Conservation (phyloP, 2,329 filamentous ascomycete species). For the Sporothrix luriei region DNA sequence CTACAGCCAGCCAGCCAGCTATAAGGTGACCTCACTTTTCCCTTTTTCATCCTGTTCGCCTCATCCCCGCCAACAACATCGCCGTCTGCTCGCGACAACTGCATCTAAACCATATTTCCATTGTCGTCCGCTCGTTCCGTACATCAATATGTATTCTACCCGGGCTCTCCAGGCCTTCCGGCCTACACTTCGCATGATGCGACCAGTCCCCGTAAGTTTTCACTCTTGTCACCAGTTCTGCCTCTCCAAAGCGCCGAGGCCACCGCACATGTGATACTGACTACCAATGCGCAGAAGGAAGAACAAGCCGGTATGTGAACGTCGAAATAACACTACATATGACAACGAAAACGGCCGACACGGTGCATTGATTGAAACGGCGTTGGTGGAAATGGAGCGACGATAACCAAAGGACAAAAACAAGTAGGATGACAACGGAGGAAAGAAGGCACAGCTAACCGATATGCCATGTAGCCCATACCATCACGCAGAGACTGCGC, state of each 20-base stretch:
- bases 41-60: conserved; percentile 13
- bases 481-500: conserved; percentile 91
- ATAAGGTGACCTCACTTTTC: conserved; percentile 36
- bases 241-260: conserved; percentile 7
- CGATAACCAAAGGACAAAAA: neutral
- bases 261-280: conserved; percentile 34
- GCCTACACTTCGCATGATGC: conserved; percentile 67
- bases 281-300: conserved; percentile 57
- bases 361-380: neutral
- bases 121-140: neutral
- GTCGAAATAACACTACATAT: neutral
- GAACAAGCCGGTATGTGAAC: conserved; percentile 65
- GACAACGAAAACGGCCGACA: neutral
- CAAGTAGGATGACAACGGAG: neutral
- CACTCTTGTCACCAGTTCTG: neutral
- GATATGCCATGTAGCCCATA: conserved; percentile 71
- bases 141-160: conserved; percentile 65
- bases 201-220: conserved; percentile 70
- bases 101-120: conserved; percentile 40
- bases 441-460: neutral
- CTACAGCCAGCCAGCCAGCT: neutral
- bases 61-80: conserved; percentile 11
- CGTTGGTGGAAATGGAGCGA: neutral
- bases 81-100: conserved; percentile 11
- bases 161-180: conserved; percentile 67